Evolutionary conservation across 257 asterid species (phyloP), one percentile per base, ranked within the genome.

Genomic region (Ehretia macrophylla): DNA sequence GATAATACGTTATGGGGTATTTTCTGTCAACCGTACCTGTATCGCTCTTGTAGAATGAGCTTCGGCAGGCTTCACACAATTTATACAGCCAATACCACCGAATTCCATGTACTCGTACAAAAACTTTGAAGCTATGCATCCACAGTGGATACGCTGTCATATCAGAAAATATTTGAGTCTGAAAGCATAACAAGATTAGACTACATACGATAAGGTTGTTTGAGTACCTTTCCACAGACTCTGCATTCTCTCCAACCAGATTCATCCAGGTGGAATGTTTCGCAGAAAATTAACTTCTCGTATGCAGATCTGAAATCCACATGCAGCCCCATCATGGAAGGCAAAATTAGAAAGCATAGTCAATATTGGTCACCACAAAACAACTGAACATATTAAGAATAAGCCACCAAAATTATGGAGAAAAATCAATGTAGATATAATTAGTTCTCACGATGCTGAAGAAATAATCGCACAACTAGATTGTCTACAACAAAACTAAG

Each of bases 211-310:
- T 11, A 32, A 64, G 17, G 45, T 58, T 12, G 40, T 64, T 39
- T 47, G 39, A 62, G 42, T 64, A 85, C 99, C 96, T 89, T 89
- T 66, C 85, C 66, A 59, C 99, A 93, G 14, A 75, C 23, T 73
- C 72, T 81, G 80, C 99, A 93, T 57, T 80, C 94, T 70, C 97
- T 78, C 99, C 99, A 93, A 62, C 99, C 99, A 60, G 94, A 69
- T 67, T 93, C 97, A 5, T 83, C 83, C 52, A 48, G 51, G 69
- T 93, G 99, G 77, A 89, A 93, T 16, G 77, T 81, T 53, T 83
- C 87, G 56, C 97, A 93, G 69, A 78, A 93, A 63, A 75, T 64
- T 16, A 77, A 74, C 68, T 81, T 89, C 69, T 93, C 97, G 58
- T 76, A 89, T 16, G 90, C 90, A 55, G 78, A 75, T 65, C 99